Percentiles rank a stretch among this genome's conserved stretches.
These are phyloP conservation scores for Prunus yedoensis DNA, from an alignment of 331 rosid species.

Conservation along the genomic window DNA sequence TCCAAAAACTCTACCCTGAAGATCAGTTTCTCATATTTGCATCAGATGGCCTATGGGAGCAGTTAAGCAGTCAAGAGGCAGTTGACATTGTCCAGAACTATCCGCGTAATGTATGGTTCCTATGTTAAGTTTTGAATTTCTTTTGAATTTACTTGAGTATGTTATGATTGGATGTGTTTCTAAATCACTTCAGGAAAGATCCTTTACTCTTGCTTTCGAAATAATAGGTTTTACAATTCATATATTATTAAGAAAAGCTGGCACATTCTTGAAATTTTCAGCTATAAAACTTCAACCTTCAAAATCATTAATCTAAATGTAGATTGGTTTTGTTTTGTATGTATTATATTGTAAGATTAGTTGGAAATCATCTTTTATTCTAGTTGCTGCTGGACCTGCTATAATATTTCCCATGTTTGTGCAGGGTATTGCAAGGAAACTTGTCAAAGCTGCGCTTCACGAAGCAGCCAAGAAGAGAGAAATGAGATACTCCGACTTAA, in stretches of 20 bases:
- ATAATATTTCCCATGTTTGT: conserved; percentile 7
- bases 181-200: not conserved
- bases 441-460: conserved; percentile 66
- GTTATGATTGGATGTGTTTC: conserved; percentile 3
- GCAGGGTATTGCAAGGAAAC: conserved; percentile 85
- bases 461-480: conserved; percentile 98
- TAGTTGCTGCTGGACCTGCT: not conserved
- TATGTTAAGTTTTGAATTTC: not conserved
- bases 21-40: conserved; percentile 91
- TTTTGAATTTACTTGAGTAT: conserved; percentile 3
- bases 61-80: conserved; percentile 84
- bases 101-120: conserved; percentile 73
- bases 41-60: conserved; percentile 98
- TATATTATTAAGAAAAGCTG: not conserved
- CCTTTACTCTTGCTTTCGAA: not conserved
- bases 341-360: not conserved
- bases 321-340: not conserved
- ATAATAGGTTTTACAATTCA: not conserved
- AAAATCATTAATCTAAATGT: not conserved
- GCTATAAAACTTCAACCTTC: not conserved
- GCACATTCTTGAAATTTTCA: not conserved
- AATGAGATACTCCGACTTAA: conserved; percentile 91
- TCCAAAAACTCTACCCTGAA: conserved; percentile 57
- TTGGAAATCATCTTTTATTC: not conserved
- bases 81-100: conserved; percentile 72